phyloP scores from a whole-genome alignment of 2,329 filamentous ascomycete species.

The Diaporthe helianthi region DNA sequence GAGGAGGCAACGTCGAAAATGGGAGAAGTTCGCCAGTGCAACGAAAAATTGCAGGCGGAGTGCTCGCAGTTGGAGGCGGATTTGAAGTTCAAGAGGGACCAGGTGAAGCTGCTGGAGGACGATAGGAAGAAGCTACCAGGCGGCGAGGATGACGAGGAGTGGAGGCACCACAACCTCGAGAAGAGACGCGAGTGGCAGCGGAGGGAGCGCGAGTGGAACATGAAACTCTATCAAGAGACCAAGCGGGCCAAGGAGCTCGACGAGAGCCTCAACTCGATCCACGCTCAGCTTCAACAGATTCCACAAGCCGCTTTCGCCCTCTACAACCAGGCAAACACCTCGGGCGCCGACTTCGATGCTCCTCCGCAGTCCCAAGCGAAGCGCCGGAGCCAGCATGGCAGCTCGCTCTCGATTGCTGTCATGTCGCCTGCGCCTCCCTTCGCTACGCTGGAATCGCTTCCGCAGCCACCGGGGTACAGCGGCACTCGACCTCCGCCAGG shows the following conservation, averaged over 20 bases:
- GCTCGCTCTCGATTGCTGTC: constrained; percentile 51
- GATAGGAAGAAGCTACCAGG: constrained; percentile 69
- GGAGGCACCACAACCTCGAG: constrained; percentile 58
- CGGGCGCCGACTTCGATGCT: constrained; percentile 57
- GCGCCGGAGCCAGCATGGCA: constrained; percentile 56
- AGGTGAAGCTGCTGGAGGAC: constrained; percentile 77
- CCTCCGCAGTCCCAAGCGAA: constrained; percentile 51
- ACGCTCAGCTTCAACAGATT: constrained; percentile 53
- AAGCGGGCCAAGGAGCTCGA: constrained; percentile 56
- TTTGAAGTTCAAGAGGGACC: constrained; percentile 72
- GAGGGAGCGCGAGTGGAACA: constrained; percentile 60
- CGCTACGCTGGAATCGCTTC: constrained; percentile 41
- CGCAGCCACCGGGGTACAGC: constrained; percentile 25
- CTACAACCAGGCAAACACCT: constrained; percentile 53
- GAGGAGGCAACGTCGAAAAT: constrained; percentile 59
- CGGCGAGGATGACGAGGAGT: constrained; percentile 65
- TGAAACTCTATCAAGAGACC: constrained; percentile 54
- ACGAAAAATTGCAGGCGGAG: constrained; percentile 68
- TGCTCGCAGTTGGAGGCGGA: constrained; percentile 73
- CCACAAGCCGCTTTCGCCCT: constrained; percentile 44
- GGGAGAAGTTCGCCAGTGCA: constrained; percentile 60
- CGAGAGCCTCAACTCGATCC: constrained; percentile 54
- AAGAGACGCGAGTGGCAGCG: constrained; percentile 64
- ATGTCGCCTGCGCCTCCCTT: constrained; percentile 51
- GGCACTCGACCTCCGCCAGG: constrained; percentile 46